Base-by-base conservation (phyloP, 805 yeast species). In the Yarrowia porcina region DNA sequence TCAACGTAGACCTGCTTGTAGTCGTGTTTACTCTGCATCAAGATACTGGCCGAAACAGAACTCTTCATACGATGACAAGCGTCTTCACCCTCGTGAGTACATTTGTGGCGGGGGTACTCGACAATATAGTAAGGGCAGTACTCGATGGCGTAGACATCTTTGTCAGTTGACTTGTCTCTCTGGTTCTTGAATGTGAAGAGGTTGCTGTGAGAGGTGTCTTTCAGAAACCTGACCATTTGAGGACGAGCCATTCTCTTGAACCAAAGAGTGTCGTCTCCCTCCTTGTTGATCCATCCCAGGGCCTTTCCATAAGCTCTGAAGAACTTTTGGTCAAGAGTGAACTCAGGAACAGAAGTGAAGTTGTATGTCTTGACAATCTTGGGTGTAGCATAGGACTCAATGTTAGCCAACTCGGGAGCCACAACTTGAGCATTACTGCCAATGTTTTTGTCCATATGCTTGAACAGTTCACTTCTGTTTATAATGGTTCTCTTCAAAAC, bases 261-360 rank as follows among this genome's bases (percentile, higher is more conserved):
- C 59, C 28, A 4, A 15, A 33, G 59, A 15, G 25, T 13, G 8
- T 52, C 59, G 25, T 23, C 18, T 4, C 8, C 27, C 2, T 52
- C 59, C n/a, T 50, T 47, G 39, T 13, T 25, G 38, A 52, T 52
- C 59, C 59, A 52, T 2, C 59, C 59, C 7, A 52, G 10, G 2
- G 23, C 42, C 13, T 21, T n/a, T 7, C 28, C 57, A 12, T 33
- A 23, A 5, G 8, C 20, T 13, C 27, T 35, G 33, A 52, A 52
- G 13, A 52, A 52, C 10, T n/a, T 3, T 4, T n/a, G 13, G 8
- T 52, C 44, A 15, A 52, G n/a, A 4, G 17, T 25, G 13, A 52
- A 33, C 25, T 52, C 59, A 11, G 44, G 33, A 23, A 36, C 59
- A 4, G n/a, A 2, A 18, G 18, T 28, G 9, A 52, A 36, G 15